Percentiles rank a stretch among this genome's conserved stretches.
phyloP scores from a whole-genome alignment of 495 filamentous ascomycete genomes.

The Rostrohypoxylon terebratum region DNA sequence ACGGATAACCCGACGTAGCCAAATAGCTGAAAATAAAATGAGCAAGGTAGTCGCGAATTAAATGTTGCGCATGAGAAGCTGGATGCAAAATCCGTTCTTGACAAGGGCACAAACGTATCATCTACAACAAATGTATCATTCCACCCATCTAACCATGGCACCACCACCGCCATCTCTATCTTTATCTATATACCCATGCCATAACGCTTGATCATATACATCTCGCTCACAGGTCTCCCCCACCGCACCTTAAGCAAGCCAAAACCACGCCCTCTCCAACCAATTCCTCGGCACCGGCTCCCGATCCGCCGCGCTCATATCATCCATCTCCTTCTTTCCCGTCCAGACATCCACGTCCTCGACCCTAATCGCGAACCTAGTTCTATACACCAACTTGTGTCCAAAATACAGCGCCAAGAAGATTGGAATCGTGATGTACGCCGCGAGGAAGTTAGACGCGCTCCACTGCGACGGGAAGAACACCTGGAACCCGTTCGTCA shows the following conservation, averaged over 20 bases:
- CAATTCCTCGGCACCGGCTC: slow-evolving; percentile 55
- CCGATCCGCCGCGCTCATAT: slow-evolving; percentile 55
- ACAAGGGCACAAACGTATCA: background rate
- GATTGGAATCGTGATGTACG: slow-evolving; percentile 62
- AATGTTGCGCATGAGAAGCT: too few relatives aligned
- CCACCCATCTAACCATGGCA: background rate
- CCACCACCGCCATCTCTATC: background rate
- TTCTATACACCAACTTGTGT: slow-evolving; percentile 55
- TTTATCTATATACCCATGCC: background rate
- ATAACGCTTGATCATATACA: background rate
- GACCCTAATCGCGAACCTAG: slow-evolving; percentile 45
- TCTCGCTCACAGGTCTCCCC: background rate
- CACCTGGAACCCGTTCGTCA: slow-evolving; percentile 63
- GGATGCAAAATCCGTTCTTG: too few relatives aligned
- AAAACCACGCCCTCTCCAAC: slow-evolving; percentile 59
- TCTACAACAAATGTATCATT: background rate
- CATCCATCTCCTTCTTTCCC: slow-evolving; percentile 65
- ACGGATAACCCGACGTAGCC: background rate
- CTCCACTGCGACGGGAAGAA: slow-evolving; percentile 54
- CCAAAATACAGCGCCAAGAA: slow-evolving; percentile 57
- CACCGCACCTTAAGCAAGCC: slow-evolving; percentile 54
- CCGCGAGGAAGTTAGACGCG: slow-evolving; percentile 56
- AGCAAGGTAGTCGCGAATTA: too few relatives aligned
- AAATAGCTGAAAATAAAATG: background rate
- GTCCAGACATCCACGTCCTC: slow-evolving; percentile 59